Percentiles rank a stretch among this genome's conserved stretches.
phyloP scores from a whole-genome alignment of 306 rosid species.

The Comarum palustre region DNA sequence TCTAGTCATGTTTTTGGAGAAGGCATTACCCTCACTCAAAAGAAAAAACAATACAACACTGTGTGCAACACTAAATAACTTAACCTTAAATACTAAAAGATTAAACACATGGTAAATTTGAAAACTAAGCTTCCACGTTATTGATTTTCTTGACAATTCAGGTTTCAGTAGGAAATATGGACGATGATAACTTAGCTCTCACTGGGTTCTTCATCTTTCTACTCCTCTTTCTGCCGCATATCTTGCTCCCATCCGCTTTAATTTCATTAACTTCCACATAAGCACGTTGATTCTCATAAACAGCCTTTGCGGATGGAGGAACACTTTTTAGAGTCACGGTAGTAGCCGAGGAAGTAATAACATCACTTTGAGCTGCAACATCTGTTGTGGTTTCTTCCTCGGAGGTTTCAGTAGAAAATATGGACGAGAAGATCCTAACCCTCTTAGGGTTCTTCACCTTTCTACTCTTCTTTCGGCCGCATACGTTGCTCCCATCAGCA shows the following conservation, averaged over 20 bases:
- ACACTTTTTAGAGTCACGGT: neutral
- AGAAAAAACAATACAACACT: constrained; percentile 6
- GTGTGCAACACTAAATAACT: constrained; percentile 12
- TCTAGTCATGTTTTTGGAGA: constrained; percentile 12
- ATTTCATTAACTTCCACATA: constrained; percentile 43
- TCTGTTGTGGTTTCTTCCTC: constrained; percentile 2
- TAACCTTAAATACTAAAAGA: constrained; percentile 11
- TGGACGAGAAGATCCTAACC: constrained; percentile 15
- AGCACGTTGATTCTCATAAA: constrained; percentile 27
- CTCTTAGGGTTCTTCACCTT: constrained; percentile 70
- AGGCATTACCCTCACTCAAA: constrained; percentile 40
- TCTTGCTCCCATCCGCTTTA: constrained; percentile 9
- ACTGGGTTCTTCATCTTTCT: constrained; percentile 70
- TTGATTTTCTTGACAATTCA: no score
- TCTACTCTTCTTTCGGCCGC: constrained; percentile 36
- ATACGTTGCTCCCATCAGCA: constrained; percentile 4
- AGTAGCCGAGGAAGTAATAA: neutral
- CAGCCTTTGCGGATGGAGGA: constrained; percentile 22
- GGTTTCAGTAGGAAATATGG: neutral
- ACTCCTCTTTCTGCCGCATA: constrained; percentile 25
- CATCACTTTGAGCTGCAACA: neutral
- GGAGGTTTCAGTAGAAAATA: no score
- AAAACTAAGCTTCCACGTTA: neutral
- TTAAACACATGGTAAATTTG: neutral
- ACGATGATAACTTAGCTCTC: constrained; percentile 32